Conservation (phyloP, 768 basidiomycete species). For the Phlebiopsis flavidoalba region DNA sequence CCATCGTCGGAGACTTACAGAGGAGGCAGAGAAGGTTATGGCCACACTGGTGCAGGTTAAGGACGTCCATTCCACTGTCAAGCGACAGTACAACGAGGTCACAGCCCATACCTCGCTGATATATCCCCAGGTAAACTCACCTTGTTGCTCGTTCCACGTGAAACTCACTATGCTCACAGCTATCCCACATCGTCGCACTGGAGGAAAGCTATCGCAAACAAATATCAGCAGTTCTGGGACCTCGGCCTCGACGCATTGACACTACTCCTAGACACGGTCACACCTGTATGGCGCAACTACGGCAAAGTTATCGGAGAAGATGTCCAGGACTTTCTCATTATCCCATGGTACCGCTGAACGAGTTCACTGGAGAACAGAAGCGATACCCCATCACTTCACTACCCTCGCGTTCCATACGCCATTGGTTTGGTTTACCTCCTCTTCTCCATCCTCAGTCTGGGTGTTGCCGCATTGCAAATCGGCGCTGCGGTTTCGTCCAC, state of each 20-base stretch:
- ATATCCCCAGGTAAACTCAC: conserved; percentile 62
- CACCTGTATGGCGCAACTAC: conserved; percentile 78
- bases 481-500: conserved; percentile 54
- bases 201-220: conserved; percentile 78
- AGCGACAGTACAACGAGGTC: conserved; percentile 60
- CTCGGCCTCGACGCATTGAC: conserved; percentile 75
- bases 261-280: conserved; percentile 67
- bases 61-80: conserved; percentile 47
- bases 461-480: conserved; percentile 47
- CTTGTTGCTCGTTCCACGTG: neutral
- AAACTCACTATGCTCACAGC: conserved; percentile 29
- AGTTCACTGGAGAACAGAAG: conserved; percentile 74
- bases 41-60: conserved; percentile 50
- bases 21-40: conserved; percentile 44
- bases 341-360: conserved; percentile 79
- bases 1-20: conserved; percentile 38
- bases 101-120: conserved; percentile 65
- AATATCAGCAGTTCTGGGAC: conserved; percentile 80
- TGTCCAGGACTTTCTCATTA: conserved; percentile 73
- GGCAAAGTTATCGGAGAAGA: conserved; percentile 81
- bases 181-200: conserved; percentile 63
- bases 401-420: conserved; percentile 59
- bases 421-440: conserved; percentile 61
- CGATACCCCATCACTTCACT: conserved; percentile 54
- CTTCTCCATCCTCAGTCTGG: conserved; percentile 45